Evolutionary conservation across 2,329 filamentous ascomycete species (phyloP).

Genomic region (Alternaria sp.): DNA sequence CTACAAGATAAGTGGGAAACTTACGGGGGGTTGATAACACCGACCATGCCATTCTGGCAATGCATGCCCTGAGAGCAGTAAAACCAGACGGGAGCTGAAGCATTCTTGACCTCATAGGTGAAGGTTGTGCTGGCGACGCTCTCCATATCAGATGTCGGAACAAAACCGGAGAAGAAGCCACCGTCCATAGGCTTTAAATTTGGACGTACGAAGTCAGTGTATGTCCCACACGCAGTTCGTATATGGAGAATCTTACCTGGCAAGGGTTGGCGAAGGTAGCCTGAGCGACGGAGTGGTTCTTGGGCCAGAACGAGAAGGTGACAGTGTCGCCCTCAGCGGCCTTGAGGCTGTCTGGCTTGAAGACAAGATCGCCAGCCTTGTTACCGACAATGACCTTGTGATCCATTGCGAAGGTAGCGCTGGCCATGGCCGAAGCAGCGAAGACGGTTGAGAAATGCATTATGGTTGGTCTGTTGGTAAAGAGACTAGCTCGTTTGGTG

Average conservation of each 20-base stretch:
- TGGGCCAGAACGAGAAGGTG: slow-evolving; percentile 49
- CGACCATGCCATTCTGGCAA: slow-evolving; percentile 50
- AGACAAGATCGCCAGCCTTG: slow-evolving; percentile 34
- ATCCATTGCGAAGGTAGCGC: slow-evolving; percentile 40
- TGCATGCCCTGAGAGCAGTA: slow-evolving; percentile 50
- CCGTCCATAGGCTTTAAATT: slow-evolving; percentile 27
- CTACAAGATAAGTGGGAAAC: slow-evolving; percentile 6
- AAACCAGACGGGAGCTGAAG: slow-evolving; percentile 48
- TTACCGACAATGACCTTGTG: slow-evolving; percentile 43
- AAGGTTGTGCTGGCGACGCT: slow-evolving; percentile 37
- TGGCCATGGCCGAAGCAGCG: slow-evolving; percentile 39
- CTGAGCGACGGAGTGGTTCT: slow-evolving; percentile 50
- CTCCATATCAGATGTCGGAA: slow-evolving; percentile 34
- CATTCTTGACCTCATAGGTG: slow-evolving; percentile 44
- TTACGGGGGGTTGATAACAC: slow-evolving; percentile 50
- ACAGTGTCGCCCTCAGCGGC: slow-evolving; percentile 48
- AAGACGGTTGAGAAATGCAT: slow-evolving; percentile 50
- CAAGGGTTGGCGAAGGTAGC: slow-evolving; percentile 45
- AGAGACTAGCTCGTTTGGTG: slow-evolving; percentile 45
- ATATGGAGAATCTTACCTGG: slow-evolving; percentile 5
- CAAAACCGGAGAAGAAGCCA: slow-evolving; percentile 50
- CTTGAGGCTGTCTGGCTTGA: slow-evolving; percentile 44
- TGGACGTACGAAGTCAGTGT: background rate
- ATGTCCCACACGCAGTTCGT: background rate
- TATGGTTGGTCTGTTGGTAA: slow-evolving; percentile 37